phyloP scores from a whole-genome alignment of 345 rosid genomes.

The Capsella bursapastoris region DNA sequence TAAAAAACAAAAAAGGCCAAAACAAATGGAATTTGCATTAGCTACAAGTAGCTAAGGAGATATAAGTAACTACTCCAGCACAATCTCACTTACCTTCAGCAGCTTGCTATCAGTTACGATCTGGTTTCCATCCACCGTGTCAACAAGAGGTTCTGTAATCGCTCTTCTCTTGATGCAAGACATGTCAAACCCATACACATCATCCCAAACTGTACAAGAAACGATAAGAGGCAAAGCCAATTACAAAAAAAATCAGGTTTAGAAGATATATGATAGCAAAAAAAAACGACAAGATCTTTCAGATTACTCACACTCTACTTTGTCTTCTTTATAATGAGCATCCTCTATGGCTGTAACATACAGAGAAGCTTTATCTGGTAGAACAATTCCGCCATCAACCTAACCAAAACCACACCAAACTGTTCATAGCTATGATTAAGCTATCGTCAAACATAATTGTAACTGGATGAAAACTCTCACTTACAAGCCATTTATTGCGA shows the following conservation, averaged over 20 bases:
- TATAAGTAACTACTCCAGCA: not conserved
- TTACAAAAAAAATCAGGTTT: not conserved
- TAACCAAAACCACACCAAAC: constrained; percentile 19
- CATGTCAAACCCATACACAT: constrained; percentile 93
- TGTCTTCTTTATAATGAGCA: constrained; percentile 90
- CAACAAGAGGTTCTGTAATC: constrained; percentile 94
- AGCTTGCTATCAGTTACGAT: constrained; percentile 78
- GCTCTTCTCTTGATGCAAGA: constrained; percentile 96
- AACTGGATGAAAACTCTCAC: constrained; percentile 36
- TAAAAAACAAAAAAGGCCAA: not conserved
- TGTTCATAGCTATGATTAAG: not conserved
- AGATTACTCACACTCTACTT: constrained; percentile 81
- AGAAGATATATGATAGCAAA: not conserved
- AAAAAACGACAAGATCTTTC: not conserved
- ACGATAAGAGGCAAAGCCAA: constrained; percentile 4
- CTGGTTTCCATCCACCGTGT: constrained; percentile 85
- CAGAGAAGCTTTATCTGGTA: constrained; percentile 92
- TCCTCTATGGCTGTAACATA: constrained; percentile 91
- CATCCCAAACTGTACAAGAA: constrained; percentile 70
- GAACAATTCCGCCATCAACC: constrained; percentile 78
- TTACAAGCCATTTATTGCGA: constrained; percentile 98
- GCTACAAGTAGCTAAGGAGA: constrained; percentile 13
- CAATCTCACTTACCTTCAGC: constrained; percentile 62
- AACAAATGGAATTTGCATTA: constrained; percentile 20
- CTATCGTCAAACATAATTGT: not conserved